These are phyloP conservation scores for Coemansia reversa DNA, from an alignment of 192 early-diverging fungal species.

Conservation along the genomic window DNA sequence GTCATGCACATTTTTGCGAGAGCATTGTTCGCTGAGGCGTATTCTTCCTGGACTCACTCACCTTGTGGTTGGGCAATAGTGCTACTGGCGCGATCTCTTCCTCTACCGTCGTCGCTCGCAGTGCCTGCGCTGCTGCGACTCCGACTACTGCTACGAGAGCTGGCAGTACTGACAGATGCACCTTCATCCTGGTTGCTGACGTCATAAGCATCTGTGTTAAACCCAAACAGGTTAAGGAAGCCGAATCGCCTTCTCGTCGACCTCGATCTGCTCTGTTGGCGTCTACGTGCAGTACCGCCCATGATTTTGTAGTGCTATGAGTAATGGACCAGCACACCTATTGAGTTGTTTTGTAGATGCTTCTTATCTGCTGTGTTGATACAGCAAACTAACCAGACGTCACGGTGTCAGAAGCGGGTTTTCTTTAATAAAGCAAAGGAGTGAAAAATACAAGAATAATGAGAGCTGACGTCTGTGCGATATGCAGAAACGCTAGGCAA, in stretches of 20 bases:
- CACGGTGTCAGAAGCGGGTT: no score
- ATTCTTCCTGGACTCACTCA: conserved; percentile 8
- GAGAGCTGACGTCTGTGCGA: neutral
- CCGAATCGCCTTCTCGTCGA: conserved; percentile 37
- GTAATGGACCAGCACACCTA: neutral
- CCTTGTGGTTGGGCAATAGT: conserved; percentile 11
- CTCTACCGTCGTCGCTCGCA: conserved; percentile 11
- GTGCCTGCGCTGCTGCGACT: conserved; percentile 10
- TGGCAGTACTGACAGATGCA: neutral
- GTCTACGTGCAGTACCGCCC: conserved; percentile 15
- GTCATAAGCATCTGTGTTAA: conserved; percentile 16
- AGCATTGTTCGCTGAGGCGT: neutral
- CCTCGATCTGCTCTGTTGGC: conserved; percentile 19
- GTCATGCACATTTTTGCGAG: no score
- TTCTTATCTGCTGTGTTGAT: conserved; percentile 3
- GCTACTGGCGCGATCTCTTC: neutral
- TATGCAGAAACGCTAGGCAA: neutral
- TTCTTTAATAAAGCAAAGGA: neutral
- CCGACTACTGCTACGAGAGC: neutral
- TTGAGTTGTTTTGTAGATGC: neutral
- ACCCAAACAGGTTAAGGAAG: conserved; percentile 49
- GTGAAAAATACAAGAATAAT: neutral
- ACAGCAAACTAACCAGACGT: neutral
- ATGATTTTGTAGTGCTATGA: conserved; percentile 13
- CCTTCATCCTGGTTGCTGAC: neutral